phyloP scores from a whole-genome alignment of 2,329 filamentous ascomycete genomes.

The Cladophialophora carrionii region DNA sequence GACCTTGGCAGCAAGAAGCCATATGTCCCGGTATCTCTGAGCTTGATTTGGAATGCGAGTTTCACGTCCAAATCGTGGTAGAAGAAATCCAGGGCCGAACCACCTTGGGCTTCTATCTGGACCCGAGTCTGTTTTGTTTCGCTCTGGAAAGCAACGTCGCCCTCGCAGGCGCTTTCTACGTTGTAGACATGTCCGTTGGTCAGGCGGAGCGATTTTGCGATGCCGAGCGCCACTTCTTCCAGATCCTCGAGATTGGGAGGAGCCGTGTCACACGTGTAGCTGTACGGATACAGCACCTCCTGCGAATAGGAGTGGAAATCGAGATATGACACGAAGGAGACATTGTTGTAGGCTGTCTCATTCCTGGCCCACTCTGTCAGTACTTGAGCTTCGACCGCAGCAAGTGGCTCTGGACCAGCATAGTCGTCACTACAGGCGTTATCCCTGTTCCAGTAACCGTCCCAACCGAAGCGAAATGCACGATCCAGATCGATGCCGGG shows the following conservation, averaged over 20 bases:
- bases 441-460: conserved; percentile 64
- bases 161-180: conserved; percentile 84
- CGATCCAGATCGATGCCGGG: conserved; percentile 87
- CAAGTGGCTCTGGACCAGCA: conserved; percentile 79
- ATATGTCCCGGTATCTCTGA: conserved; percentile 90
- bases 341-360: conserved; percentile 70
- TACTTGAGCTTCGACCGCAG: conserved; percentile 74
- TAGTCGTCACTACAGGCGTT: conserved; percentile 94
- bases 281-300: conserved; percentile 89
- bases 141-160: conserved; percentile 58
- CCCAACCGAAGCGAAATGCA: conserved; percentile 83
- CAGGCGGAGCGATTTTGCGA: conserved; percentile 86
- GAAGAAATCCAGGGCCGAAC: conserved; percentile 92
- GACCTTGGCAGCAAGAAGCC: conserved; percentile 87
- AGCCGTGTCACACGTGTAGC: conserved; percentile 74
- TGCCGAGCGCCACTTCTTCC: conserved; percentile 82
- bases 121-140: conserved; percentile 46
- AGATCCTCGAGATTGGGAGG: conserved; percentile 90
- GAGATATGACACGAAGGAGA: conserved; percentile 79
- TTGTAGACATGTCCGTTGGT: conserved; percentile 75
- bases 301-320: conserved; percentile 96
- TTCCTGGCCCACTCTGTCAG: conserved; percentile 83
- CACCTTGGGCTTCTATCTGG: conserved; percentile 74
- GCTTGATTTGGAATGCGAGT: conserved; percentile 90
- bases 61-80: conserved; percentile 81